These are phyloP conservation scores for Globisporangium radiosum DNA, from an alignment of 352 stramenopile species.

Conservation along the genomic window DNA sequence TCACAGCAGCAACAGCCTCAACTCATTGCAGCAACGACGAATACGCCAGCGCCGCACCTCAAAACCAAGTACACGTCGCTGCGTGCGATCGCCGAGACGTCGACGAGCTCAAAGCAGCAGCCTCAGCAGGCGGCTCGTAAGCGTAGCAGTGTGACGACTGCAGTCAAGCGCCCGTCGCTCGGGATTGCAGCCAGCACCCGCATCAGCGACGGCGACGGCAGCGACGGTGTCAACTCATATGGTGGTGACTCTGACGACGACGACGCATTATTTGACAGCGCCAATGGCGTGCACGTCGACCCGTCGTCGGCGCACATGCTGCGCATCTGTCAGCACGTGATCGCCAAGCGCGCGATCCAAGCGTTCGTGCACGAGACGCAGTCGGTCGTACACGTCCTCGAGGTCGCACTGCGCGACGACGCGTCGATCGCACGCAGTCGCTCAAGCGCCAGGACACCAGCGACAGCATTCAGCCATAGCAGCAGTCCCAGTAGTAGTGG, in stretches of 20 bases:
- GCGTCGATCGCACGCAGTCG: constrained; percentile 11
- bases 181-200: not conserved
- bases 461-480: not conserved
- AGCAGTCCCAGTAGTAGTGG: constrained; percentile 4
- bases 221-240: too few species aligned
- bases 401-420: constrained; percentile 41
- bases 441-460: too few species aligned
- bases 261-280: not conserved
- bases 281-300: constrained; percentile 27
- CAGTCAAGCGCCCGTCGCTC: too few species aligned
- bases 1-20: not conserved
- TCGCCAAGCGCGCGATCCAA: constrained; percentile 64
- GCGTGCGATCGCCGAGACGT: constrained; percentile 23
- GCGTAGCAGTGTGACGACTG: not conserved
- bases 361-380: constrained; percentile 50
- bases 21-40: not conserved
- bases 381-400: constrained; percentile 54
- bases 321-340: constrained; percentile 67
- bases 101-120: constrained; percentile 5
- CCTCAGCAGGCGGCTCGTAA: not conserved
- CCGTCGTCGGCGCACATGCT: constrained; percentile 52
- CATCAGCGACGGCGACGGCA: constrained; percentile 12
- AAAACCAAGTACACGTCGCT: constrained; percentile 27
- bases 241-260: too few species aligned
- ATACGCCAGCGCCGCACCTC: not conserved